Percentiles rank a stretch among this genome's conserved stretches.
phyloP scores from a whole-genome alignment of 371 early-diverging fungal genomes.

The Rhizopus sp. region DNA sequence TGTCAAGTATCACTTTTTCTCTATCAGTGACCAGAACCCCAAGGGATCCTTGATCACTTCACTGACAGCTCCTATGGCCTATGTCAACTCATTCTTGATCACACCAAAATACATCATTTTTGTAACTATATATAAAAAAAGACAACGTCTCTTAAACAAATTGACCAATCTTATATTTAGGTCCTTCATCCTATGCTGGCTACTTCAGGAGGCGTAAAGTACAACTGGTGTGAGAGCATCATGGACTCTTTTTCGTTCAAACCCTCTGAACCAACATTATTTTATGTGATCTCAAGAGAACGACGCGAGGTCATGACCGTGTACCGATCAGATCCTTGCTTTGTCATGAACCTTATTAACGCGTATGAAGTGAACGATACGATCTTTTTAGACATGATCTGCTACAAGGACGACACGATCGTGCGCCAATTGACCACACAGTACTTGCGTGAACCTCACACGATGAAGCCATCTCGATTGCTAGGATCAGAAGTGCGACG shows the following conservation, averaged over 20 bases:
- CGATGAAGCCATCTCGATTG: constrained; percentile 40
- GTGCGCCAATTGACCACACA: constrained; percentile 60
- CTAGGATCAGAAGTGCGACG: constrained; percentile 61
- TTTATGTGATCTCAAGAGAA: constrained; percentile 73
- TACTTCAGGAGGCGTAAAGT: constrained; percentile 65
- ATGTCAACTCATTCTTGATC: constrained; percentile 73
- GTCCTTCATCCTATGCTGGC: constrained; percentile 59
- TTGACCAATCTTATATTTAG: constrained; percentile 13
- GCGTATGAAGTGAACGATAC: constrained; percentile 74
- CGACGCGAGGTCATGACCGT: constrained; percentile 66
- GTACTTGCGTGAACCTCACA: constrained; percentile 52
- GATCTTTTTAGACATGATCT: constrained; percentile 64
- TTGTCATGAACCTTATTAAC: constrained; percentile 74
- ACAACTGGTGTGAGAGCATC: constrained; percentile 71
- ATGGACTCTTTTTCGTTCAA: constrained; percentile 68
- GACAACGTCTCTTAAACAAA: not conserved
- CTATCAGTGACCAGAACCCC: constrained; percentile 59
- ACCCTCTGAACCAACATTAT: constrained; percentile 57
- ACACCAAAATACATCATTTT: constrained; percentile 73
- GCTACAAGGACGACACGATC: constrained; percentile 64
- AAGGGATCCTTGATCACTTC: constrained; percentile 68
- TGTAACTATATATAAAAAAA: constrained; percentile 27
- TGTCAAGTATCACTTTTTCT: constrained; percentile 69
- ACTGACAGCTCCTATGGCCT: constrained; percentile 63
- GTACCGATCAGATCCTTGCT: constrained; percentile 63